phyloP scores from a whole-genome alignment of 768 basidiomycete species.

The Dacryopinax spathularia region DNA sequence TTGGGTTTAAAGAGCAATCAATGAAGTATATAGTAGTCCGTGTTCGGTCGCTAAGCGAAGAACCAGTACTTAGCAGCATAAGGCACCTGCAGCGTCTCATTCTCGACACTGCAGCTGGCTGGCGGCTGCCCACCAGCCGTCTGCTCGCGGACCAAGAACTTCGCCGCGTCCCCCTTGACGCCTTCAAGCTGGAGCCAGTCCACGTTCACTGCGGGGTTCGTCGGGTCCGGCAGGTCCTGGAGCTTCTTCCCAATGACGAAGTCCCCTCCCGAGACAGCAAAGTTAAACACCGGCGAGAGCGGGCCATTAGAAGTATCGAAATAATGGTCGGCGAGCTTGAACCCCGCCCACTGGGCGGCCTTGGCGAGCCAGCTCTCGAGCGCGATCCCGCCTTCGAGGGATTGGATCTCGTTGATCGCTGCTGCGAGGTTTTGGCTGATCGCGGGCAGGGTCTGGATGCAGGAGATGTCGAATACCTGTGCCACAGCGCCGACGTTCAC shows the following conservation, averaged over 20 bases:
- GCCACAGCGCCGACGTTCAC: constrained; percentile 30
- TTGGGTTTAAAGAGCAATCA: too few relatives aligned
- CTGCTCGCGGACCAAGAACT: constrained; percentile 37
- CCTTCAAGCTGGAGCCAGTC: constrained; percentile 41
- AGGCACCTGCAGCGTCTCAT: constrained; percentile 16
- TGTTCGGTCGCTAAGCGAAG: too few relatives aligned
- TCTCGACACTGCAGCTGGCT: constrained; percentile 26
- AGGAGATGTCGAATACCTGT: constrained; percentile 43
- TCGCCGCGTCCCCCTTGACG: constrained; percentile 37
- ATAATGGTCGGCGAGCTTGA: constrained; percentile 11
- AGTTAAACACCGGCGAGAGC: background rate
- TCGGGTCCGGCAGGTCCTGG: background rate
- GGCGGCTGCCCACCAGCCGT: constrained; percentile 46
- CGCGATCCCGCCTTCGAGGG: background rate
- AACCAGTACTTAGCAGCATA: constrained; percentile 23
- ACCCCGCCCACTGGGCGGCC: background rate
- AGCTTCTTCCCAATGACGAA: constrained; percentile 1
- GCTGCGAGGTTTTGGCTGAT: constrained; percentile 10
- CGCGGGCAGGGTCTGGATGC: constrained; percentile 22
- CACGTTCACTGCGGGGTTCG: constrained; percentile 26
- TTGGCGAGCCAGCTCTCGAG: background rate
- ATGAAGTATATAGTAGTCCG: too few relatives aligned
- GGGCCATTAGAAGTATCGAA: background rate
- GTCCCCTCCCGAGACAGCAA: constrained; percentile 8
- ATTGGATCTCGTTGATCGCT: background rate